Percentiles rank a stretch among this genome's conserved stretches.
These are phyloP conservation scores for Taxillus chinensis DNA, from an alignment of 164 flowering plant genomes.

Conservation along the genomic window DNA sequence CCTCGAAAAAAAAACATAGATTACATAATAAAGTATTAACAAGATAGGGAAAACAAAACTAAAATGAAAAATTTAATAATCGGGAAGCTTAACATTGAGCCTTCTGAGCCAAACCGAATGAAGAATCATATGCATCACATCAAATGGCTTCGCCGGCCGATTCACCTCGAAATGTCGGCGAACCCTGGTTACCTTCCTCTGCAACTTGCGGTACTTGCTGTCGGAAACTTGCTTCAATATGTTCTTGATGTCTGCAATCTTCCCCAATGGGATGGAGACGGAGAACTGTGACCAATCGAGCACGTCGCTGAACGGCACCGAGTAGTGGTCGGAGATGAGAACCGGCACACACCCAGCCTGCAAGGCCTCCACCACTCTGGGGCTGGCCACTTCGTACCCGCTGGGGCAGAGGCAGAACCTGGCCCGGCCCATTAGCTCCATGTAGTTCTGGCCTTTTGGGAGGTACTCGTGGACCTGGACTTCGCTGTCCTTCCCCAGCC, in stretches of 20 bases:
- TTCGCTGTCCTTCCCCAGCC: slow-evolving; percentile 22
- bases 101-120: slow-evolving; percentile 37
- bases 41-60: too few species aligned
- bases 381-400: slow-evolving; percentile 34
- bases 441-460: slow-evolving; percentile 19
- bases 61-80: not conserved
- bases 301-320: slow-evolving; percentile 31
- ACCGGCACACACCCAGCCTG: slow-evolving; percentile 35
- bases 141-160: slow-evolving; percentile 24
- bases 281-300: slow-evolving; percentile 28
- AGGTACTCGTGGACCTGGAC: slow-evolving; percentile 21
- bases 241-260: slow-evolving; percentile 21
- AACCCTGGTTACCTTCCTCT: slow-evolving; percentile 16
- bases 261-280: slow-evolving; percentile 12
- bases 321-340: slow-evolving; percentile 23
- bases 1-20: too few species aligned
- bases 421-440: slow-evolving; percentile 12
- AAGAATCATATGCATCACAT: slow-evolving; percentile 27
- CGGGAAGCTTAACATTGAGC: slow-evolving; percentile 13
- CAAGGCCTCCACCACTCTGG: slow-evolving; percentile 28
- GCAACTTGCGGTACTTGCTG: slow-evolving; percentile 11
- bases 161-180: slow-evolving; percentile 25
- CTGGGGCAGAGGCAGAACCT: slow-evolving; percentile 35
- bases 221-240: slow-evolving; percentile 23
- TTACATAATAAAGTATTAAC: too few species aligned